These are phyloP conservation scores for Henningerozyma blattae DNA, from an alignment of 805 yeast species.

Conservation along the genomic window DNA sequence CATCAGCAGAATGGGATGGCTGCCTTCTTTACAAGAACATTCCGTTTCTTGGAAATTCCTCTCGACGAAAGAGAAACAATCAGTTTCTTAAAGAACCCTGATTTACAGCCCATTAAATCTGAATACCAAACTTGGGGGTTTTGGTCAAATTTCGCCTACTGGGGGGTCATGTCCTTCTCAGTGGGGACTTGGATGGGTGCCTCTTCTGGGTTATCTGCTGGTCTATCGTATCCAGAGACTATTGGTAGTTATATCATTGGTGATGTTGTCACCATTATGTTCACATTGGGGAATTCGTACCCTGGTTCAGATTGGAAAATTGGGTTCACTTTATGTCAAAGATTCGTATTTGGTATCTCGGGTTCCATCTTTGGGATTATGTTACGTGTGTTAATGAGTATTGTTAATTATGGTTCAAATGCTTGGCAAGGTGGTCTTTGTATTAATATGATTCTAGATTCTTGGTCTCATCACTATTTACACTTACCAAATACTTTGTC, in stretches of 20 bases:
- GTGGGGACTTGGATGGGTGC: conserved; percentile 37
- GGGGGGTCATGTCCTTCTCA: conserved; percentile 35
- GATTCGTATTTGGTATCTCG: conserved; percentile 35
- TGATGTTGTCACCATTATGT: conserved; percentile 31
- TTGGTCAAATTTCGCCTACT: conserved; percentile 30
- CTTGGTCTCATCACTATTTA: conserved; percentile 30
- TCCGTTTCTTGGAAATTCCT: conserved; percentile 21
- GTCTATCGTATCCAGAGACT: conserved; percentile 34
- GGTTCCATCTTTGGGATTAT: conserved; percentile 32
- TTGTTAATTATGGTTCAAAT: conserved; percentile 37
- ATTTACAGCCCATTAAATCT: conserved; percentile 19
- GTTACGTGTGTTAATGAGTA: conserved; percentile 31
- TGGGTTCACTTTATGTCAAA: conserved; percentile 34
- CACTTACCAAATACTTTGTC: conserved; percentile 24
- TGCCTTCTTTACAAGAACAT: not conserved
- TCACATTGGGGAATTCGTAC: conserved; percentile 34
- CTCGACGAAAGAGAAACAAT: conserved; percentile 20
- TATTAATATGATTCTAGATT: conserved; percentile 27
- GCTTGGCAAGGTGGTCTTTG: conserved; percentile 35
- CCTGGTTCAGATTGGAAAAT: conserved; percentile 40
- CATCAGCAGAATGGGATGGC: no score
- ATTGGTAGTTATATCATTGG: conserved; percentile 37
- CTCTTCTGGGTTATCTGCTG: conserved; percentile 32
- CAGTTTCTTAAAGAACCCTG: conserved; percentile 24
- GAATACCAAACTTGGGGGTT: conserved; percentile 29